Evolutionary conservation across 768 basidiomycete genomes (phyloP), one percentile per base, ranked within the genome.

Genomic region (Trametes cingulata): DNA sequence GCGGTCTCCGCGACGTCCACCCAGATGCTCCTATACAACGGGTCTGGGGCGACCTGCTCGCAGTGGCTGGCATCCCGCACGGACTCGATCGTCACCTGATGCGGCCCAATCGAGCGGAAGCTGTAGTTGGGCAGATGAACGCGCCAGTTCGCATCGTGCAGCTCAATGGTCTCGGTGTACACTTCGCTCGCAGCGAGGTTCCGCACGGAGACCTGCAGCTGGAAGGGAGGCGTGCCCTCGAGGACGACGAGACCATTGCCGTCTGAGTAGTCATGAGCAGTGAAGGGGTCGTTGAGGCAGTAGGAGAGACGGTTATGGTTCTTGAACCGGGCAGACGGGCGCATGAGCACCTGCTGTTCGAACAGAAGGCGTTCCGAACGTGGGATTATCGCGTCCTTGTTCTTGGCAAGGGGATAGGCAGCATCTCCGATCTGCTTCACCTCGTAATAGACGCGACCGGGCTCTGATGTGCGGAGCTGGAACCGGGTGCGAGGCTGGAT

Each of bases 1-100:
- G 97, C 97, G 1, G 93, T 93, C 74, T 99, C 97, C 2, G 94
- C 92, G n/a, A 98, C 94, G 65, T 98, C 93, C 13, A 95, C 83
- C 88, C 88, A 90, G 39, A 91, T 80, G 17, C 84, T 84, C 53
- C 83, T 80, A 33, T 75, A 74, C 36, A 82, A 71, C 2, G 85
- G 84, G 60, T 91, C 85, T 14, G 88, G 77, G 36, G 82, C 77
- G 14, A 85, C 82, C 56, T 93, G 88, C 51, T 86, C 87, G 73
- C 97, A 98, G 33, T 81, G 85, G 5, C 89, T 91, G 15, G 88
- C 82, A 74, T 99, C 97, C 13, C 78, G 76, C 12, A 98, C 80
- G 0, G 84, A 85, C 45, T 91, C 87, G 60, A 99, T 87, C 33
- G 80, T 82, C 43, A 98, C 76, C 46, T 87, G 79, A 70, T 98